Evolutionary conservation across 2,329 filamentous ascomycete genomes (phyloP), one percentile per base, ranked within the genome.

Genomic region (Fusarium sp.): DNA sequence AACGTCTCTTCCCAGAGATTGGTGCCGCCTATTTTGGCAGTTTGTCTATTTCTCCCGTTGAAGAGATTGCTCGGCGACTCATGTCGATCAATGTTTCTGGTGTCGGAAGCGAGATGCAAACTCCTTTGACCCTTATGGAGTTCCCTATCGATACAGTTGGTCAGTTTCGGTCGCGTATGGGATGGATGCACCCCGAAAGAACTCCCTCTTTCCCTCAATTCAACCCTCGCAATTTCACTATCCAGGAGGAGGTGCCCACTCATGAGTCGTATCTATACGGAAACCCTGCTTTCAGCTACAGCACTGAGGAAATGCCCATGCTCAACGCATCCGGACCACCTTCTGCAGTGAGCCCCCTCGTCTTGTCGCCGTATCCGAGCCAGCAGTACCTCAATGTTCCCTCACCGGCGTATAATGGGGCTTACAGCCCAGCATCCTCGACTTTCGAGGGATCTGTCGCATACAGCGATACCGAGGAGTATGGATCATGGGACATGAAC

Each of bases 1-100:
- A 98, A 82, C 93, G 94, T 21, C 88, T 98, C 69, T 98, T 97
- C 80, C 94, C 95, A 6, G 94, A 97, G 80, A 92, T 98, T 74
- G 95, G 94, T 51, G 92, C 94, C 25, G 92, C 94, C 54, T 97
- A 98, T 81, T 94, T 95, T 76, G 93, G 93, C 52, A 92, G 91
- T 74, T 86, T 97, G 73, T 92, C 93, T 21, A 88, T 97, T 49
- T 86, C 88, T 4, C 94, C 95, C 0, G 90, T 98, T 37, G 94
- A 97, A 80, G 92, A 96, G 79, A 97, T 98, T 77, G 91, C 94
- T 49, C 89, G 90, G 52, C 90, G 93, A 39, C 88, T 97, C 33
- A 86, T 91, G 72, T 88, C 90, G 27, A 89, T 93, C 83, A 94
- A 88, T 75, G 83, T 90, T 27, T 87, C 88, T 9, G 86, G 88